These are phyloP conservation scores for Raffaelea ambrosiae DNA, from an alignment of 2,329 filamentous ascomycete genomes.

Conservation along the genomic window DNA sequence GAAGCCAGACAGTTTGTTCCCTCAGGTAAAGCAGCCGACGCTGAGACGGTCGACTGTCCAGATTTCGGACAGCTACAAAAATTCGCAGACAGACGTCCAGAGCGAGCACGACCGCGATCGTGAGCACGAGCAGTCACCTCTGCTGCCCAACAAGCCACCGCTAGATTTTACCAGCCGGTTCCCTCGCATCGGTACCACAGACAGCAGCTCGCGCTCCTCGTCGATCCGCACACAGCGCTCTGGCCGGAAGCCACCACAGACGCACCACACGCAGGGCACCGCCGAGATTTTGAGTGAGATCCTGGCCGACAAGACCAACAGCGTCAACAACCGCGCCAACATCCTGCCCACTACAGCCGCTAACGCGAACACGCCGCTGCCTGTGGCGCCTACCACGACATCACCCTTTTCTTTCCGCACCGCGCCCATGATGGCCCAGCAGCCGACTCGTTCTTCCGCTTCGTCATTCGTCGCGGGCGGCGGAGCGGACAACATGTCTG, in stretches of 20 bases:
- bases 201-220: background rate
- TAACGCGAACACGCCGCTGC: too few relatives aligned
- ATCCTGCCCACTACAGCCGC: background rate
- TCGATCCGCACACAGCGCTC: background rate
- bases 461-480: too few relatives aligned
- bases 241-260: constrained; percentile 14
- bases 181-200: background rate
- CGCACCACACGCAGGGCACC: constrained; percentile 20
- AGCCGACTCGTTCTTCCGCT: too few relatives aligned
- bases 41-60: background rate
- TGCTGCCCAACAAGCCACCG: background rate
- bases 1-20: background rate
- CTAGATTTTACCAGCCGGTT: background rate
- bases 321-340: background rate
- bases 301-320: constrained; percentile 6
- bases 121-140: background rate
- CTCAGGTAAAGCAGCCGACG: background rate
- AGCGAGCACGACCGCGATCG: background rate
- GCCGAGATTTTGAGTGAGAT: constrained; percentile 10
- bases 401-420: too few relatives aligned
- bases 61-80: background rate
- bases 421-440: too few relatives aligned
- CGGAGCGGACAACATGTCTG: too few relatives aligned
- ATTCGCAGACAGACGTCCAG: background rate
- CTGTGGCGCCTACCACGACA: too few relatives aligned